These are phyloP conservation scores for Domatiomyces globalis DNA, from an alignment of 2,329 filamentous ascomycete genomes.

Conservation along the genomic window DNA sequence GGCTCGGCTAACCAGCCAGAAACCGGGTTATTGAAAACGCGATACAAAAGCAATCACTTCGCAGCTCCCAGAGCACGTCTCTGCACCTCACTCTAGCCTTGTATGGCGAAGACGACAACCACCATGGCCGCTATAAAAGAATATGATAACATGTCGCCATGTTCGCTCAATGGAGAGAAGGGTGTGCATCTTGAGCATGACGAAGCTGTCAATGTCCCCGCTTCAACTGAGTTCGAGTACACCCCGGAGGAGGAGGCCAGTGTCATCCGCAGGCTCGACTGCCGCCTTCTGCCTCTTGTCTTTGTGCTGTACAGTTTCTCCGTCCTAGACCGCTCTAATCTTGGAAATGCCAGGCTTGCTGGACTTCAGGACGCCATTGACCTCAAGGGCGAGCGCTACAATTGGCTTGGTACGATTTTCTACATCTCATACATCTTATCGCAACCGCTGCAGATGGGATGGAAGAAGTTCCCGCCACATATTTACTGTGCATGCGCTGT, in stretches of 20 bases:
- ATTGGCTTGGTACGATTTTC: constrained; percentile 40
- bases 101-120: not conserved
- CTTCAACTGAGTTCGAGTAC: not conserved
- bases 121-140: not conserved
- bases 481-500: constrained; percentile 17
- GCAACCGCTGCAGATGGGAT: constrained; percentile 18
- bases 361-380: constrained; percentile 39
- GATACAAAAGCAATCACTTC: not conserved
- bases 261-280: constrained; percentile 14
- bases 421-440: constrained; percentile 31
- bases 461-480: constrained; percentile 21
- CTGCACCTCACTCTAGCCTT: not conserved
- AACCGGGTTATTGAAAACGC: too few relatives aligned
- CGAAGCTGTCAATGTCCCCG: not conserved
- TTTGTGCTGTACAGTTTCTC: constrained; percentile 13
- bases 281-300: constrained; percentile 17
- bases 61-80: too few relatives aligned
- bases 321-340: constrained; percentile 39
- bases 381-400: constrained; percentile 34
- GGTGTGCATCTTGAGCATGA: not conserved
- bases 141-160: not conserved
- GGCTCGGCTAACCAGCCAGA: too few relatives aligned
- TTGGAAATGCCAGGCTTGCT: constrained; percentile 41
- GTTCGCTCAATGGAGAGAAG: not conserved
- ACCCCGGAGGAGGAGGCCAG: constrained; percentile 11